A percentile compares a stretch with the other conserved stretches of the same genome.
Evolutionary conservation across 1,284 basidiomycete species (phyloP).

Genomic region (Fomes fomentarius): DNA sequence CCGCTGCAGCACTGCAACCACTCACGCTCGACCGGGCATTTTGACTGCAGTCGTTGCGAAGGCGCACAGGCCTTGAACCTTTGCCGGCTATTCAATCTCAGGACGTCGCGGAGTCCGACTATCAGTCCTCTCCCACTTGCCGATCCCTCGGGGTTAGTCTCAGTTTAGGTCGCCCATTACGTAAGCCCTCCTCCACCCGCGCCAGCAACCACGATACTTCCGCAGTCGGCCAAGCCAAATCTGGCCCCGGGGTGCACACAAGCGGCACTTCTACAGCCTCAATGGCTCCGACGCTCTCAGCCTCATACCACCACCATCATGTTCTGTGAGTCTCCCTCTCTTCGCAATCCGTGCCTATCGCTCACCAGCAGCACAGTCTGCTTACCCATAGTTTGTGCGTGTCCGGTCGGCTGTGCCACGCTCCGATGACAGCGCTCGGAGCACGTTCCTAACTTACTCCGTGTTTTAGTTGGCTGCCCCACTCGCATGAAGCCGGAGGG

Average conservation of each 20-base stretch:
- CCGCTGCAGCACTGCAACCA: not conserved
- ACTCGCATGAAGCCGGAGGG: slow-evolving; percentile 49
- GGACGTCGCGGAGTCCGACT: not conserved
- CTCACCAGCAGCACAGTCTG: slow-evolving; percentile 41
- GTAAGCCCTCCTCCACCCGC: no score
- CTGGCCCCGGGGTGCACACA: not conserved
- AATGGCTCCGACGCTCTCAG: slow-evolving; percentile 3
- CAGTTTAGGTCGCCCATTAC: not conserved
- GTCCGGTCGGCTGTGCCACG: not conserved
- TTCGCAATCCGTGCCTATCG: not conserved
- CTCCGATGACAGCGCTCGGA: no score
- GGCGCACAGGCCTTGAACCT: not conserved
- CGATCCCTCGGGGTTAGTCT: slow-evolving; percentile 8
- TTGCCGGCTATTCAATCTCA: not conserved
- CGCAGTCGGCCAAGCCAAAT: slow-evolving; percentile 16
- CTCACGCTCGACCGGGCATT: not conserved
- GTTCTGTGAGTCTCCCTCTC: slow-evolving; percentile 36
- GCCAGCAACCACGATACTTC: no score
- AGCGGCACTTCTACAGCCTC: not conserved
- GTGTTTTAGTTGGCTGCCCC: slow-evolving; percentile 48
- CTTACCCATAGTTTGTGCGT: slow-evolving; percentile 51
- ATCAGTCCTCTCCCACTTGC: slow-evolving; percentile 4
- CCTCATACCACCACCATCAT: slow-evolving; percentile 28
- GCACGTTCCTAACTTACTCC: slow-evolving; percentile 6
- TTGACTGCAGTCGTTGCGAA: slow-evolving; percentile 1